Conservation (phyloP, 2,329 filamentous ascomycete species). For the Aureobasidium melanogenum region DNA sequence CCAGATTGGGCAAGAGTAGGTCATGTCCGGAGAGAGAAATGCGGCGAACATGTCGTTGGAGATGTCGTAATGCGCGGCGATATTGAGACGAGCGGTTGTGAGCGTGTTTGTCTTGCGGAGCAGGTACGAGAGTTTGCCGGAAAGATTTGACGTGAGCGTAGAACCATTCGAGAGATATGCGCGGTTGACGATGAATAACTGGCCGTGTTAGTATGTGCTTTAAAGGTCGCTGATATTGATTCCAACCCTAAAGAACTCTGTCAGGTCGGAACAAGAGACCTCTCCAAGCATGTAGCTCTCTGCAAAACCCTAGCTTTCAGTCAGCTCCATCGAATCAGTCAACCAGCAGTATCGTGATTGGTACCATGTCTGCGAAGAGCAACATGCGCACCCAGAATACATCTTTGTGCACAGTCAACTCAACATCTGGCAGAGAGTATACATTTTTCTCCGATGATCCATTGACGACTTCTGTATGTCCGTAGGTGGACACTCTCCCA, state of each 20-base stretch:
- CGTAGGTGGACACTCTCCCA: constrained; percentile 34
- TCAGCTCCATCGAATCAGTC: not conserved
- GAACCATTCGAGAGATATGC: constrained; percentile 54
- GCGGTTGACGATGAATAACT: constrained; percentile 66
- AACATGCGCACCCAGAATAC: constrained; percentile 62
- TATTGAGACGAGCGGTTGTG: constrained; percentile 52
- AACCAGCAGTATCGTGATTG: constrained; percentile 4
- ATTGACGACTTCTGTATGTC: constrained; percentile 24
- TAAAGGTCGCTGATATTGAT: not conserved
- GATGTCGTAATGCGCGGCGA: constrained; percentile 66
- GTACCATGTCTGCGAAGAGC: constrained; percentile 60
- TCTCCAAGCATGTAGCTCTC: constrained; percentile 67
- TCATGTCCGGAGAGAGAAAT: constrained; percentile 68
- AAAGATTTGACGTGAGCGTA: constrained; percentile 52
- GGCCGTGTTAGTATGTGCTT: not conserved
- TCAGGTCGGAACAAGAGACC: constrained; percentile 57
- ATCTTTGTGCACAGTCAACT: constrained; percentile 54
- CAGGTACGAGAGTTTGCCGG: constrained; percentile 49
- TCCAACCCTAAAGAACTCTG: constrained; percentile 51
- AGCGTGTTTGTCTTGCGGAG: constrained; percentile 39
- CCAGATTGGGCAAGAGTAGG: constrained; percentile 66
- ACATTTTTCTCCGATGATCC: constrained; percentile 27
- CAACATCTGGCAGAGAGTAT: constrained; percentile 37
- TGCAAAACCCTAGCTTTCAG: constrained; percentile 46
- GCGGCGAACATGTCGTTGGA: constrained; percentile 68